These are phyloP conservation scores for Fraxinus ornus DNA, from an alignment of 305 asterid species.

Conservation along the genomic window DNA sequence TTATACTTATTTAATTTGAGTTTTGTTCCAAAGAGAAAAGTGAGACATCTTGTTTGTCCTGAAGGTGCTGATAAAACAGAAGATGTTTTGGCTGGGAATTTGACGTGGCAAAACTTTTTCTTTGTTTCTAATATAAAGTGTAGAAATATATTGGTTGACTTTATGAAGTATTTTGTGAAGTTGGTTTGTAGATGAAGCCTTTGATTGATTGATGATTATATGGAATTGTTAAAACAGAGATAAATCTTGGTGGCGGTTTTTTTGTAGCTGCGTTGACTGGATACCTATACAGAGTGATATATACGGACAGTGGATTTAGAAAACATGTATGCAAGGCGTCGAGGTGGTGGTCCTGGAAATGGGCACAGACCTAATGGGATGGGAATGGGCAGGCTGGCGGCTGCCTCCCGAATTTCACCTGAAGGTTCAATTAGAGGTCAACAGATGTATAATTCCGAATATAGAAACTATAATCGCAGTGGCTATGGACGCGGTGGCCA, in stretches of 20 bases:
- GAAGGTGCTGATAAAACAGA: neutral
- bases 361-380: slow-evolving; percentile 64
- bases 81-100: slow-evolving; percentile 9
- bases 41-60: neutral
- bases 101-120: neutral
- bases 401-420: slow-evolving; percentile 57
- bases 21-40: neutral
- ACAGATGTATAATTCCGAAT: slow-evolving; percentile 48
- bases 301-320: slow-evolving; percentile 11
- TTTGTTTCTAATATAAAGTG: slow-evolving; percentile 1
- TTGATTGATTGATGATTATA: neutral
- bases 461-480: slow-evolving; percentile 56
- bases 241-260: slow-evolving; percentile 27
- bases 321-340: slow-evolving; percentile 74
- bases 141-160: slow-evolving; percentile 3
- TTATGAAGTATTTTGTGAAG: slow-evolving; percentile 16
- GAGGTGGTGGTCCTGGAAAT: slow-evolving; percentile 62
- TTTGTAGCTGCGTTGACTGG: slow-evolving; percentile 11
- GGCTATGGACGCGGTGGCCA: slow-evolving; percentile 66
- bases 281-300: slow-evolving; percentile 5
- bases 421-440: slow-evolving; percentile 66
- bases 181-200: neutral
- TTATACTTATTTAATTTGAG: neutral
- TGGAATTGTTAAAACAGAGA: slow-evolving; percentile 28
- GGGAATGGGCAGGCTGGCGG: slow-evolving; percentile 51